A percentile compares a stretch with the other conserved stretches of the same genome.
These are phyloP conservation scores for Sphaerobolus stellatus DNA, from an alignment of 1,284 basidiomycete genomes.

Conservation along the genomic window DNA sequence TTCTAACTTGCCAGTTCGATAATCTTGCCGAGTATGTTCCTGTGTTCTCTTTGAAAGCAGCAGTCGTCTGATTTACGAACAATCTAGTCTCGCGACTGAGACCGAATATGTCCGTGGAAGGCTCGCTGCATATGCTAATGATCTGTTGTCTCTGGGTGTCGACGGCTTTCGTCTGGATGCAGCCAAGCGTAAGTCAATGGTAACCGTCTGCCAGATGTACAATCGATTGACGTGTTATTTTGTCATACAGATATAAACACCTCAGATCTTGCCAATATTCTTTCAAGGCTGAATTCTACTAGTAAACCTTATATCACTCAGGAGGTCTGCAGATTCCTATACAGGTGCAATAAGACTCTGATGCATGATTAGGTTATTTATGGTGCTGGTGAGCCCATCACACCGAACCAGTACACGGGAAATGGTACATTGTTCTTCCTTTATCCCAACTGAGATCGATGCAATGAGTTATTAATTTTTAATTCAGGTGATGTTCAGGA, in stretches of 20 bases:
- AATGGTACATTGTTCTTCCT: conserved; percentile 40
- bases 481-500: conserved; percentile 62
- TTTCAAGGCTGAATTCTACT: conserved; percentile 37
- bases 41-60: not conserved
- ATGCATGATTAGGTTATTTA: conserved; percentile 38
- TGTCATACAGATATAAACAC: conserved; percentile 48
- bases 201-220: not conserved
- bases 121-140: conserved; percentile 59
- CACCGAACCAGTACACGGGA: conserved; percentile 52
- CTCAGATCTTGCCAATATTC: conserved; percentile 54
- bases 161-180: conserved; percentile 69
- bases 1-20: conserved; percentile 54
- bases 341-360: not conserved
- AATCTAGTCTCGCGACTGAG: conserved; percentile 47
- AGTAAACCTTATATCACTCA: conserved; percentile 21
- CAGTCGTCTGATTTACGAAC: not conserved
- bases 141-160: conserved; percentile 59
- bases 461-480: conserved; percentile 2
- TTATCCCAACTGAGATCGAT: no score
- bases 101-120: conserved; percentile 54
- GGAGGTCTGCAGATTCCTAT: conserved; percentile 15
- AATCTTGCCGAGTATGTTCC: conserved; percentile 18
- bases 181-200: conserved; percentile 51
- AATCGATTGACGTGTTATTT: not conserved
- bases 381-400: conserved; percentile 51